Evolutionary conservation across 257 asterid genomes (phyloP).

Genomic region (Rehmannia glutinosa): DNA sequence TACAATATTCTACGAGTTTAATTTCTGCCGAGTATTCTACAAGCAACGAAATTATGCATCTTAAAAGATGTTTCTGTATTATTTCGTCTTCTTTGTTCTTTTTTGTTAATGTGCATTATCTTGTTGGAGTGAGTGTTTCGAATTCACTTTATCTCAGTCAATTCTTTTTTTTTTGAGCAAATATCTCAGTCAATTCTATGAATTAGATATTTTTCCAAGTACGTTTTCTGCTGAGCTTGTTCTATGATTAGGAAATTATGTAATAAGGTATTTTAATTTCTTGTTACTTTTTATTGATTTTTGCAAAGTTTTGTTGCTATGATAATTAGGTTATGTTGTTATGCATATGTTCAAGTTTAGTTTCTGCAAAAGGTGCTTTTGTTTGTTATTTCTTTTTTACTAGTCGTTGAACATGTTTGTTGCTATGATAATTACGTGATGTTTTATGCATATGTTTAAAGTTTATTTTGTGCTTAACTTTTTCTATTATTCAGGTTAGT

Average conservation of each 20-base stretch:
- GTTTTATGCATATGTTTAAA: neutral
- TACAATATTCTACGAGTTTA: neutral
- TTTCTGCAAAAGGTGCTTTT: neutral
- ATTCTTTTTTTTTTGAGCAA: too few species aligned
- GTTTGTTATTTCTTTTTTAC: neutral
- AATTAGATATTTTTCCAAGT: too few species aligned
- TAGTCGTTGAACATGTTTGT: too few species aligned
- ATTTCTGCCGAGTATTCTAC: neutral
- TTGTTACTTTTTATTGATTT: neutral
- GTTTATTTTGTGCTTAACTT: neutral
- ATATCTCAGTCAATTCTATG: too few species aligned
- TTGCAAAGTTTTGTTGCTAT: neutral
- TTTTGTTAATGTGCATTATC: neutral
- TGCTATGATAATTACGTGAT: too few species aligned
- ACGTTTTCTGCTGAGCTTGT: too few species aligned
- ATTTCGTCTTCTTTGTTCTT: too few species aligned
- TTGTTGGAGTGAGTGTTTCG: neutral
- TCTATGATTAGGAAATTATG: neutral
- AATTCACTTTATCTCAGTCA: too few species aligned
- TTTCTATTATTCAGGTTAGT: neutral
- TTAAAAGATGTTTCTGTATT: neutral
- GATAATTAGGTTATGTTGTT: neutral
- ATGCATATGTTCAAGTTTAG: neutral
- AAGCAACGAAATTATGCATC: neutral
- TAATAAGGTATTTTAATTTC: neutral